Evolutionary conservation across 225 moss, liverwort and hornwort species (phyloP).

Genomic region (Physcomitrium patens): DNA sequence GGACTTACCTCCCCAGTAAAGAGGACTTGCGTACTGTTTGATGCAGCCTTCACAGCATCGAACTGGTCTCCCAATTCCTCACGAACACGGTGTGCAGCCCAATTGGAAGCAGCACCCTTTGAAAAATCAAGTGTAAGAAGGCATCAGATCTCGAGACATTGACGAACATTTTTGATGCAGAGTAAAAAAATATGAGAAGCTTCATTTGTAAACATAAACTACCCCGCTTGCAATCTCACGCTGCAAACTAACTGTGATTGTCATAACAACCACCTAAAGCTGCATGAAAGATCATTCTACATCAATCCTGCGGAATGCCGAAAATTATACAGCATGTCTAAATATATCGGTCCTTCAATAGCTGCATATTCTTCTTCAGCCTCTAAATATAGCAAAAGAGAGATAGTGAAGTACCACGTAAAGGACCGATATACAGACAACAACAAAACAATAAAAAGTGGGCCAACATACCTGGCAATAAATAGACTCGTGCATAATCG

Average conservation of each 20-base stretch:
- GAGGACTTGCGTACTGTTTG: slow-evolving; percentile 53
- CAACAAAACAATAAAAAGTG: neutral
- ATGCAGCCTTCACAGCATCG: slow-evolving; percentile 77
- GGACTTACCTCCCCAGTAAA: slow-evolving; percentile 82
- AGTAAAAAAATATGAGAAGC: slow-evolving; percentile 19
- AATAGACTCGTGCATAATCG: slow-evolving; percentile 82
- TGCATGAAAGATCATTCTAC: slow-evolving; percentile 11
- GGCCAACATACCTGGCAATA: slow-evolving; percentile 77
- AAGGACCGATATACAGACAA: too few species aligned
- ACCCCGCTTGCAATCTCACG: slow-evolving; percentile 24
- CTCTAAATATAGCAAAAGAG: too few species aligned
- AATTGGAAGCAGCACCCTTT: slow-evolving; percentile 90
- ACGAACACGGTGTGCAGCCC: slow-evolving; percentile 86
- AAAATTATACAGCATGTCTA: neutral
- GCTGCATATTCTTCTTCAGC: too few species aligned
- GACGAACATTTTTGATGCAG: slow-evolving; percentile 4
- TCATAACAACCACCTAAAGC: neutral
- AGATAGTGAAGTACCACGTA: too few species aligned
- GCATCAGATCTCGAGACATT: slow-evolving; percentile 18
- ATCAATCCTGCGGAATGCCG: slow-evolving; percentile 1
- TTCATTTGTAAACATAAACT: neutral
- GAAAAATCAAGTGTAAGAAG: slow-evolving; percentile 17
- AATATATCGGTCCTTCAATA: too few species aligned
- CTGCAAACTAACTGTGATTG: neutral
- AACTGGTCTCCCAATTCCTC: slow-evolving; percentile 74